Conservation (phyloP, 306 rosid genomes). For the Biancaea sappan region DNA sequence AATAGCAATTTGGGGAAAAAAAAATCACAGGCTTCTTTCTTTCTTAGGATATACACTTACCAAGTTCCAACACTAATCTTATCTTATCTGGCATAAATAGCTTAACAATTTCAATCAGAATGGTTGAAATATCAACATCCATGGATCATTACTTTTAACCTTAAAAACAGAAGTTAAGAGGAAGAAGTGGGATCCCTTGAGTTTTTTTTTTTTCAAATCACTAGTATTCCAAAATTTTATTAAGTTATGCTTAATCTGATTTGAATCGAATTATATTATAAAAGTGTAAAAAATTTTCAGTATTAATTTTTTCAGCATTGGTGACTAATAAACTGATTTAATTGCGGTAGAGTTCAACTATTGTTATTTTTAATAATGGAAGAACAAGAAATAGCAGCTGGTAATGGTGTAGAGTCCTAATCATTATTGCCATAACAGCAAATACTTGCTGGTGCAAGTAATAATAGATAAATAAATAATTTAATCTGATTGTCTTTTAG, state of each 20-base stretch:
- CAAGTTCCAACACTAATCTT: too few species aligned
- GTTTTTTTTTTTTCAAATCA: too few species aligned
- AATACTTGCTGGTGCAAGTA: not conserved
- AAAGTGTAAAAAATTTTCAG: too few species aligned
- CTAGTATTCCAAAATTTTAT: too few species aligned
- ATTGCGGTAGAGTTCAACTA: not conserved
- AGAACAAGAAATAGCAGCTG: not conserved
- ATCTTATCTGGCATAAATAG: not conserved
- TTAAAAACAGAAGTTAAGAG: not conserved
- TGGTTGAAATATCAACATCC: not conserved
- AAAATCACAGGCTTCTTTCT: too few species aligned
- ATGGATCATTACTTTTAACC: not conserved
- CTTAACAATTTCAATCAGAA: not conserved
- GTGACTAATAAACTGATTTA: not conserved
- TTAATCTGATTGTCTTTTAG: not conserved
- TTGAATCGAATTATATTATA: too few species aligned
- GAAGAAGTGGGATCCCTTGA: too few species aligned
- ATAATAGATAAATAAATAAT: not conserved
- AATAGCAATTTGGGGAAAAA: too few species aligned
- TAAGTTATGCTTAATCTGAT: too few species aligned
- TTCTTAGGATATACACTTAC: too few species aligned
- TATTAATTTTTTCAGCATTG: too few species aligned
- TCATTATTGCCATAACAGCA: conserved; percentile 1
- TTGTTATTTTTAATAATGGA: not conserved
- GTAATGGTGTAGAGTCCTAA: not conserved